phyloP scores from a whole-genome alignment of 75 land plant genomes.

The Cunninghamia lanceolata region DNA sequence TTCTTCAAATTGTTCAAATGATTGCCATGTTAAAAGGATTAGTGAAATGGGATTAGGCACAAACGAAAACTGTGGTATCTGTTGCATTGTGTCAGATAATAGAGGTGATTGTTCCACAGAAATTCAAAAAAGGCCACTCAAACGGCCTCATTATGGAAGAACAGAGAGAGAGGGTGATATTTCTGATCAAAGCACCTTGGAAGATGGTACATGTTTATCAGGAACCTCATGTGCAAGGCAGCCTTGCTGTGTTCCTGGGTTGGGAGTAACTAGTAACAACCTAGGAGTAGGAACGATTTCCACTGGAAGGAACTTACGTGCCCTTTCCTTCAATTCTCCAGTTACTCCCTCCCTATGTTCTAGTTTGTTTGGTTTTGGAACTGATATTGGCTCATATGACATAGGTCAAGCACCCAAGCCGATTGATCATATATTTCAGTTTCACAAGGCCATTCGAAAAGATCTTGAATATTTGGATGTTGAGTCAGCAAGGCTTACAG shows the following conservation, averaged over 20 bases:
- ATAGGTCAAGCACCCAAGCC: constrained; percentile 43
- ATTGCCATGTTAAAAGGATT: constrained; percentile 33
- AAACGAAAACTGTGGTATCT: constrained; percentile 15
- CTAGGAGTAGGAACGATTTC: constrained; percentile 29
- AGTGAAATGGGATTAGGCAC: constrained; percentile 17
- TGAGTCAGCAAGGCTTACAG: constrained; percentile 67
- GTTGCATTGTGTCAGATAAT: constrained; percentile 7
- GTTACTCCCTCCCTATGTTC: constrained; percentile 55
- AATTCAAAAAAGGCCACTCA: constrained; percentile 18
- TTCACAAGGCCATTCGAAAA: constrained; percentile 85
- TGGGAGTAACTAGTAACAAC: constrained; percentile 44
- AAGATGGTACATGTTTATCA: constrained; percentile 6
- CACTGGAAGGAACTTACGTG: constrained; percentile 40
- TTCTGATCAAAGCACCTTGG: neutral
- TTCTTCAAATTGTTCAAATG: constrained; percentile 27
- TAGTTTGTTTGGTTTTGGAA: constrained; percentile 57
- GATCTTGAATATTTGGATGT: constrained; percentile 80
- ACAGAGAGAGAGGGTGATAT: neutral
- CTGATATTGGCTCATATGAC: constrained; percentile 30
- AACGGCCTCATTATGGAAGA: constrained; percentile 19
- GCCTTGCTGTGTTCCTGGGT: constrained; percentile 60
- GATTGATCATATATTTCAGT: constrained; percentile 80
- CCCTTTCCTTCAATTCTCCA: constrained; percentile 36
- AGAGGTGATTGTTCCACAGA: constrained; percentile 5
- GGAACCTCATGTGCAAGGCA: constrained; percentile 20